A percentile compares a stretch with the other conserved stretches of the same genome.
Conservation (phyloP, 495 filamentous ascomycete species). For the Pyronema omphalodes region DNA sequence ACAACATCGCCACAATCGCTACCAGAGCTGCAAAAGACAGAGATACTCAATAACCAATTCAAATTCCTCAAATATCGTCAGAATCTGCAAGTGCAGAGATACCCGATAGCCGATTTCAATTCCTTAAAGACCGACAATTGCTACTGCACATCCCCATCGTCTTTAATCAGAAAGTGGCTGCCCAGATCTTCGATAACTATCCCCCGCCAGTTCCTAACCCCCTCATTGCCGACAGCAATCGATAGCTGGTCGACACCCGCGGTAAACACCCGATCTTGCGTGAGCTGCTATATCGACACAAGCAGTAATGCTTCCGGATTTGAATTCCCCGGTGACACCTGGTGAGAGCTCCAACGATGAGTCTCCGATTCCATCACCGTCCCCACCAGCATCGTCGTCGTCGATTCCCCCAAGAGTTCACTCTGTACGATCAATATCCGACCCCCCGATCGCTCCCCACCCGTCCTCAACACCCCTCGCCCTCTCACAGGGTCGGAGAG, state of each 20-base stretch:
- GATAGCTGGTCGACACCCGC: background rate
- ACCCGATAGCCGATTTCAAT: background rate
- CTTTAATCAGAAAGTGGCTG: too few species aligned
- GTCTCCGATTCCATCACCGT: background rate
- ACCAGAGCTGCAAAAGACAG: too few species aligned
- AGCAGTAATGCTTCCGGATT: background rate
- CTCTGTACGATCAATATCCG: constrained; percentile 37
- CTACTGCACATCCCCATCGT: background rate
- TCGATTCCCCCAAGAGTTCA: constrained; percentile 27
- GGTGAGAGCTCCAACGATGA: background rate
- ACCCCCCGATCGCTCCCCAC: constrained; percentile 33
- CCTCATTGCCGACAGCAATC: too few species aligned
- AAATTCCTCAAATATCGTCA: background rate
- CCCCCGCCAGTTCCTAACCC: too few species aligned
- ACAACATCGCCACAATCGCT: background rate
- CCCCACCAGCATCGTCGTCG: background rate
- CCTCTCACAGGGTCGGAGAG: constrained; percentile 61
- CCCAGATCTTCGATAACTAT: too few species aligned
- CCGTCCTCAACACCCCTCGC: constrained; percentile 64
- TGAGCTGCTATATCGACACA: background rate
- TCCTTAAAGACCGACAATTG: background rate
- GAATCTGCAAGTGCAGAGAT: background rate
- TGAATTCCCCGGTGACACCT: background rate
- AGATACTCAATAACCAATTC: background rate
- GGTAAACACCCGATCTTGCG: background rate